Conservation (phyloP, 2,329 filamentous ascomycete species). For the Xylariales sp. region DNA sequence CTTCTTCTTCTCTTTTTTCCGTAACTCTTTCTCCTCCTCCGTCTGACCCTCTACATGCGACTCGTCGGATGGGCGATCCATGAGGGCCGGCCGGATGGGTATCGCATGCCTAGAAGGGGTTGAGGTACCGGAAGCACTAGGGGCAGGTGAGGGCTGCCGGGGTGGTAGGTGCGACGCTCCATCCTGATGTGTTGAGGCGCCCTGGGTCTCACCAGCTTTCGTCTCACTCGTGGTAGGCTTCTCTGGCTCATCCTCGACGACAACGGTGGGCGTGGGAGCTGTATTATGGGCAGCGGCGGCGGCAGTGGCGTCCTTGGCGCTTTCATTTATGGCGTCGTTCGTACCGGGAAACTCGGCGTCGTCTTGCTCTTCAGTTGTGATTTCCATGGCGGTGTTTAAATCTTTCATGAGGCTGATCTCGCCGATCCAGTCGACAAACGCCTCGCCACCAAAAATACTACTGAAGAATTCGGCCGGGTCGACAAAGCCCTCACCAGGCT, state of each 20-base stretch:
- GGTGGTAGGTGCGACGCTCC: constrained; percentile 45
- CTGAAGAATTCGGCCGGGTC: constrained; percentile 98
- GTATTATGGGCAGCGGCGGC: constrained; percentile 9
- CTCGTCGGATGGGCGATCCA: constrained; percentile 84
- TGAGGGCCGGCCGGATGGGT: constrained; percentile 85
- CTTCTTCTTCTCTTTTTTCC: constrained; percentile 87
- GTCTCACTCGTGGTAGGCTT: constrained; percentile 44
- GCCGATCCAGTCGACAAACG: constrained; percentile 95
- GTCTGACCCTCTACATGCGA: constrained; percentile 75
- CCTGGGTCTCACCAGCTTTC: constrained; percentile 37
- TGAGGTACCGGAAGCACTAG: constrained; percentile 53
- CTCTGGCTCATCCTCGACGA: constrained; percentile 50
- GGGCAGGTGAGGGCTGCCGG: constrained; percentile 56
- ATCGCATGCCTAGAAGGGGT: constrained; percentile 63
- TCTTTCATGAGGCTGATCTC: constrained; percentile 99
- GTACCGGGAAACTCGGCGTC: constrained; percentile 68
- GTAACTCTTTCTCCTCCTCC: constrained; percentile 79
- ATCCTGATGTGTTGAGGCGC: constrained; percentile 43
- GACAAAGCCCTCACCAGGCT: constrained; percentile 91
- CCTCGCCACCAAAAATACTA: constrained; percentile 97
- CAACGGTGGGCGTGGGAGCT: constrained; percentile 36
- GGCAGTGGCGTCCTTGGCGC: constrained; percentile 54
- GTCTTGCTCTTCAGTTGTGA: constrained; percentile 80
- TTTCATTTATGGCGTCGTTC: constrained; percentile 67
- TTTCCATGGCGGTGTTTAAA: constrained; percentile 97